Conservation (phyloP, 768 basidiomycete genomes). For the Pulveroboletus sp. region DNA sequence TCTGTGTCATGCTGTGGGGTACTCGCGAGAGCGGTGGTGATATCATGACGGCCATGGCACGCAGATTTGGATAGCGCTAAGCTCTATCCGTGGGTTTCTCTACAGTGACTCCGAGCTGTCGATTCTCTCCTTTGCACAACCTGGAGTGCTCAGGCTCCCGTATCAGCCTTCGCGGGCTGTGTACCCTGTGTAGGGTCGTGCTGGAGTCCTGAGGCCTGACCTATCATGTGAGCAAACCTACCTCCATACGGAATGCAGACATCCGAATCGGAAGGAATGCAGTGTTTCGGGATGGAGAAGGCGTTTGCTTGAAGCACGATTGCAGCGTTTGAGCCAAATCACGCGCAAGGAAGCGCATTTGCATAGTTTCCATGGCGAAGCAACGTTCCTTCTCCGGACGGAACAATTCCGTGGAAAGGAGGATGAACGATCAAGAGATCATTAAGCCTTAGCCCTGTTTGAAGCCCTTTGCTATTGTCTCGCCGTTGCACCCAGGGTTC, state of each 20-base stretch:
- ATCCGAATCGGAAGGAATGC: conserved; percentile 10
- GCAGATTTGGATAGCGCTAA: conserved; percentile 1
- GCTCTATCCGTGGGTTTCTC: too few species aligned
- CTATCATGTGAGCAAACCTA: conserved; percentile 52
- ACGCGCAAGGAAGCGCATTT: conserved; percentile 37
- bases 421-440: conserved; percentile 75
- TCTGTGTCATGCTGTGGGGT: conserved; percentile 5
- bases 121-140: not conserved
- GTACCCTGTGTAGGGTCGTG: conserved; percentile 74
- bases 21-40: conserved; percentile 6
- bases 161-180: conserved; percentile 66
- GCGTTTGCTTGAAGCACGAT: conserved; percentile 83
- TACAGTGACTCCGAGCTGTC: too few species aligned
- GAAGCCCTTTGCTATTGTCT: conserved; percentile 75
- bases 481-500: conserved; percentile 72
- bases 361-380: conserved; percentile 31
- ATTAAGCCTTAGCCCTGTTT: conserved; percentile 62
- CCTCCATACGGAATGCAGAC: conserved; percentile 11
- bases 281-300: conserved; percentile 57
- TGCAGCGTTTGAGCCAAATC: conserved; percentile 72
- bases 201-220: conserved; percentile 70
- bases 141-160: conserved; percentile 2
- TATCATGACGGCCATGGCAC: conserved; percentile 8
- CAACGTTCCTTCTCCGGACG: conserved; percentile 45
- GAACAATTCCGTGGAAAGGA: conserved; percentile 67